Percentiles rank a stretch among this genome's conserved stretches.
These are phyloP conservation scores for Warburgia ugandensis DNA, from an alignment of 164 flowering plant species.

Conservation along the genomic window DNA sequence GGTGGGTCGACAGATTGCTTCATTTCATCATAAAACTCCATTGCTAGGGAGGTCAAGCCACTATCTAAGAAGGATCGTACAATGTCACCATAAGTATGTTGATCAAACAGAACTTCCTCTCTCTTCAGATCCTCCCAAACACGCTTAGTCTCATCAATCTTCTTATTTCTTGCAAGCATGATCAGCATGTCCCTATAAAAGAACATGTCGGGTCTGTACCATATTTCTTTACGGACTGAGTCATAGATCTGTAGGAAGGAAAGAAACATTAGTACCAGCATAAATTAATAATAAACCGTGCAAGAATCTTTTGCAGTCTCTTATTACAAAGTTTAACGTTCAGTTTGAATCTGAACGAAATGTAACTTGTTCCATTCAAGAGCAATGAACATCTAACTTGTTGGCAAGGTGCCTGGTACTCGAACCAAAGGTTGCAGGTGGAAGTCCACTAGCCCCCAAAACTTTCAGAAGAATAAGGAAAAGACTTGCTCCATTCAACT, in stretches of 20 bases:
- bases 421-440: too few species aligned
- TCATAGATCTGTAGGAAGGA: conserved; percentile 64
- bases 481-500: too few species aligned
- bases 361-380: too few species aligned
- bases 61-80: conserved; percentile 64
- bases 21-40: conserved; percentile 87
- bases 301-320: too few species aligned
- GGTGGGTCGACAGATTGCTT: conserved; percentile 79
- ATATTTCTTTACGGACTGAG: conserved; percentile 78
- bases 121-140: conserved; percentile 76
- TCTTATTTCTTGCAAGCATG: conserved; percentile 87
- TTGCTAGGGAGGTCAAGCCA: conserved; percentile 65
- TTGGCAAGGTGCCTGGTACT: too few species aligned
- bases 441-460: too few species aligned
- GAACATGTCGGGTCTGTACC: conserved; percentile 98
- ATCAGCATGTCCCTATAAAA: conserved; percentile 93
- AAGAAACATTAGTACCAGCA: neutral
- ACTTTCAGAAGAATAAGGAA: too few species aligned
- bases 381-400: too few species aligned
- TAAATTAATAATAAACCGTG: neutral
- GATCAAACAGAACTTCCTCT: conserved; percentile 84
- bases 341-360: too few species aligned
- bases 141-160: conserved; percentile 46
- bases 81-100: conserved; percentile 87
- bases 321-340: too few species aligned